Base-by-base conservation (phyloP, 192 early-diverging fungal species). In the Entomortierella beljakovae region DNA sequence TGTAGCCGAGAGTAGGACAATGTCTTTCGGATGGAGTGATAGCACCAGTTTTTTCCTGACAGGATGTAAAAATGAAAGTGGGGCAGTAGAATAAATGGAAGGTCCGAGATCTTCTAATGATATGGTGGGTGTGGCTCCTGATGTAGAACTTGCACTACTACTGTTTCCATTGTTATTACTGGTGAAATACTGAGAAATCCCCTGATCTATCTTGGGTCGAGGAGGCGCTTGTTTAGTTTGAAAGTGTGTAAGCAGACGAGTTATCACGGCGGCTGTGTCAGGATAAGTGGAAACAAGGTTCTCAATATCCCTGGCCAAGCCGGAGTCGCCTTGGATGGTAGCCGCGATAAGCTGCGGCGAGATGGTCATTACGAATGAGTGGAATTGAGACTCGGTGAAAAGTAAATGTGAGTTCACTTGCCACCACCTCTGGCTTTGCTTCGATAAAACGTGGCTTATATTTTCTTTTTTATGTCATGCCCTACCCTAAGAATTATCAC, bases 1-100 rank as follows among this genome's bases (percentile, higher is more conserved):
- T 9, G 74, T 64, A 11, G 74, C 2, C 7, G 74, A 63, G 43
- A 34, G 34, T 37, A 77, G 65, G 58, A 61, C 61, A 15, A 77
- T 48, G n/a, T 69, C 52, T 20, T 38, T 33, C 25, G 42, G 20
- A 49, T 61, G 59, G 46, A 77, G 37, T 13, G 65, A 53, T 18
- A 77, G 66, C 3, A 68, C 60, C 22, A 77, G 33, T 42, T 77
- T 77, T 52, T 77, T 77, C 61, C 74, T 65, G 28, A 69, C 66
- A 0, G 74, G 72, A 26, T 75, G 72, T 2, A 75, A 22, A 52
- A 75, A 75, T 11, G 72, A 75, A 25, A 75, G 42, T 2, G 72
- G 58, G 32, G 40, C 28, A 29, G 72, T 67, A 10, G 59, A 46
- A 37, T 75, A 75, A 33, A 75, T 61, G 31, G 58, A 38, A 15